Evolutionary conservation across 805 yeast genomes (phyloP).

Genomic region (Saccharomyces eubayanus): DNA sequence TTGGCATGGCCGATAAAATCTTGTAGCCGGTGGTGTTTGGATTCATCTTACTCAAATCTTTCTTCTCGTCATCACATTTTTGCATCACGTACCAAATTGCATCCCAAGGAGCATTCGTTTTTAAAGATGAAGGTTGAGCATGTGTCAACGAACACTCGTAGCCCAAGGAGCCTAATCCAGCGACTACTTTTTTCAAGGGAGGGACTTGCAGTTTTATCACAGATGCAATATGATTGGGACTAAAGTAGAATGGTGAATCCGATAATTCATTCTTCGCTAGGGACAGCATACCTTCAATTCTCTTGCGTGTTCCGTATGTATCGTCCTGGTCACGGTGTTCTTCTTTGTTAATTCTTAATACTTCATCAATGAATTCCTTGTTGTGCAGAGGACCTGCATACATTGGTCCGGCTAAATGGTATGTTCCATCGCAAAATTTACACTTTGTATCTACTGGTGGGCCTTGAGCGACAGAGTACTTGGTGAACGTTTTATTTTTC

Average conservation of each 20-base stretch:
- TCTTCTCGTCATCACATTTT: conserved; percentile 44
- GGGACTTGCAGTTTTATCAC: conserved; percentile 78
- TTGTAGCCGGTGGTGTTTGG: conserved; percentile 50
- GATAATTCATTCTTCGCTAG: conserved; percentile 65
- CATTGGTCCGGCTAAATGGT: conserved; percentile 93
- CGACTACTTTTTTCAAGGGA: conserved; percentile 57
- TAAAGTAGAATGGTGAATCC: conserved; percentile 69
- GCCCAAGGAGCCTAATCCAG: conserved; percentile 81
- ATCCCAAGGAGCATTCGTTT: conserved; percentile 85
- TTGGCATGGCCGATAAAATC: conserved; percentile 37
- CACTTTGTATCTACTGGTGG: conserved; percentile 57
- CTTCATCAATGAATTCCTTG: conserved; percentile 51
- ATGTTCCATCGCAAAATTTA: conserved; percentile 52
- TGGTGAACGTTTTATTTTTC: conserved; percentile 31
- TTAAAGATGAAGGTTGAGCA: conserved; percentile 75
- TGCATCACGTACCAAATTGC: conserved; percentile 65
- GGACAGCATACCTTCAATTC: conserved; percentile 89
- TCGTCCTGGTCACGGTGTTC: conserved; percentile 37
- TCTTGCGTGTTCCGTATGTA: conserved; percentile 66
- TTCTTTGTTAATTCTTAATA: conserved; percentile 46
- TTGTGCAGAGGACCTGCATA: conserved; percentile 81
- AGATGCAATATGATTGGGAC: conserved; percentile 68
- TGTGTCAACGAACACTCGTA: conserved; percentile 80
- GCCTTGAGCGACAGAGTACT: conserved; percentile 59
- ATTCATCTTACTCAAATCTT: conserved; percentile 37